Evolutionary conservation across 306 rosid genomes (phyloP).

Genomic region (Medicago arabica): DNA sequence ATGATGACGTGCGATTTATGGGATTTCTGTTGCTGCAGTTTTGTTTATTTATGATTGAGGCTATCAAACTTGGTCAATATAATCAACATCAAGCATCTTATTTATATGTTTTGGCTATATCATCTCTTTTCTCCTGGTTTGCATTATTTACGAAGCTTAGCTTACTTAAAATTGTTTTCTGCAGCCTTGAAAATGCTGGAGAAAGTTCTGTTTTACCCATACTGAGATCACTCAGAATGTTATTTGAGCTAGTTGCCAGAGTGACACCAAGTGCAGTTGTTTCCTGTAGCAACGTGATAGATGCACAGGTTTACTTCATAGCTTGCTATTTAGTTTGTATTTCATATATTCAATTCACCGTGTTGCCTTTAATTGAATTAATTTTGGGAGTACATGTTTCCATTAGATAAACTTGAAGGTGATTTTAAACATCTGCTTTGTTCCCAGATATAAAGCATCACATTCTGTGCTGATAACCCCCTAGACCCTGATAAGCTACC

Average conservation of each 20-base stretch:
- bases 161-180: constrained; percentile 43
- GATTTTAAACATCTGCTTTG: background rate
- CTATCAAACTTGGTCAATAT: constrained; percentile 8
- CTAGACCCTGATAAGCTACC: constrained; percentile 17
- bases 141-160: constrained; percentile 26
- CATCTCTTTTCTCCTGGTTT: constrained; percentile 5
- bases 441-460: constrained; percentile 12
- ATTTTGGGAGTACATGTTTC: constrained; percentile 25
- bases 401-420: constrained; percentile 30
- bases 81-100: constrained; percentile 17
- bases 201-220: constrained; percentile 85
- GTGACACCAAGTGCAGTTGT: constrained; percentile 55
- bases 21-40: constrained; percentile 26
- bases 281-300: constrained; percentile 56
- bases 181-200: constrained; percentile 97
- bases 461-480: constrained; percentile 21
- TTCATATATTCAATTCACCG: constrained; percentile 15
- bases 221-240: constrained; percentile 82
- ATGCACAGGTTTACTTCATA: constrained; percentile 62
- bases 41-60: constrained; percentile 28
- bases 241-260: constrained; percentile 62
- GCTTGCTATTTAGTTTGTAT: constrained; percentile 32
- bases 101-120: constrained; percentile 20
- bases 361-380: constrained; percentile 26
- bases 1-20: constrained; percentile 16